A percentile compares a stretch with the other conserved stretches of the same genome.
Conservation (phyloP, 2,329 filamentous ascomycete species). For the Aureobasidium sp. region DNA sequence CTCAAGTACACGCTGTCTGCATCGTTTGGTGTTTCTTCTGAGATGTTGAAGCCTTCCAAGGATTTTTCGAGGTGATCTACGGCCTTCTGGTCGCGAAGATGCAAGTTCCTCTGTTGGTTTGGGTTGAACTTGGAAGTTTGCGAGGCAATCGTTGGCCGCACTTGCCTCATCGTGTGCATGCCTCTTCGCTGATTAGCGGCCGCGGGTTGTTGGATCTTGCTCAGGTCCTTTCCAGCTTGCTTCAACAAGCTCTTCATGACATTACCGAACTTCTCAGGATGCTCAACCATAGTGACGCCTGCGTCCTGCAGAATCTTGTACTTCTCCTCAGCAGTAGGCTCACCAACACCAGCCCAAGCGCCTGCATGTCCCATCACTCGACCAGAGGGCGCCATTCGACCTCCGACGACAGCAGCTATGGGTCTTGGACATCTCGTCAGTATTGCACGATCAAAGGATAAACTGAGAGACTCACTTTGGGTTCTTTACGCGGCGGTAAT, state of each 20-base stretch:
- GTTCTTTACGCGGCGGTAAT: slow-evolving; percentile 46
- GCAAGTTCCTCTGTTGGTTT: slow-evolving; percentile 44
- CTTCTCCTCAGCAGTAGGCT: slow-evolving; percentile 56
- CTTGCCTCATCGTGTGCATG: slow-evolving; percentile 39
- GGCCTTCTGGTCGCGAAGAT: slow-evolving; percentile 46
- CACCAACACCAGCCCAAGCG: slow-evolving; percentile 59
- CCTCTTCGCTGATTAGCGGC: slow-evolving; percentile 17
- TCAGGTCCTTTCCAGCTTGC: slow-evolving; percentile 32
- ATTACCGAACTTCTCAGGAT: slow-evolving; percentile 65
- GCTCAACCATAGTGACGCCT: slow-evolving; percentile 62
- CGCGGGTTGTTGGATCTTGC: slow-evolving; percentile 23
- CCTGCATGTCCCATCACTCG: slow-evolving; percentile 74
- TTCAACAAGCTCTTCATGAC: slow-evolving; percentile 56
- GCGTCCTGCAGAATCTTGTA: slow-evolving; percentile 56
- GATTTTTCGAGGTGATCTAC: slow-evolving; percentile 45
- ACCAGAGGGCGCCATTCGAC: slow-evolving; percentile 53
- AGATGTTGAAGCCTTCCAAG: slow-evolving; percentile 24
- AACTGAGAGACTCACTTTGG: slow-evolving; percentile 49
- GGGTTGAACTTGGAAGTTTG: background rate
- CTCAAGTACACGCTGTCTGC: slow-evolving; percentile 39
- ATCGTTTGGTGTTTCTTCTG: slow-evolving; percentile 28
- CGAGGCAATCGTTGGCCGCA: slow-evolving; percentile 18
- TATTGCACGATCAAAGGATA: background rate
- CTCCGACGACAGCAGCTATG: slow-evolving; percentile 63
- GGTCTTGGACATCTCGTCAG: slow-evolving; percentile 41